A percentile compares a stretch with the other conserved stretches of the same genome.
These are phyloP conservation scores for Lasiodiplodia sp. DNA, from an alignment of 2,329 filamentous ascomycete species.

Conservation along the genomic window DNA sequence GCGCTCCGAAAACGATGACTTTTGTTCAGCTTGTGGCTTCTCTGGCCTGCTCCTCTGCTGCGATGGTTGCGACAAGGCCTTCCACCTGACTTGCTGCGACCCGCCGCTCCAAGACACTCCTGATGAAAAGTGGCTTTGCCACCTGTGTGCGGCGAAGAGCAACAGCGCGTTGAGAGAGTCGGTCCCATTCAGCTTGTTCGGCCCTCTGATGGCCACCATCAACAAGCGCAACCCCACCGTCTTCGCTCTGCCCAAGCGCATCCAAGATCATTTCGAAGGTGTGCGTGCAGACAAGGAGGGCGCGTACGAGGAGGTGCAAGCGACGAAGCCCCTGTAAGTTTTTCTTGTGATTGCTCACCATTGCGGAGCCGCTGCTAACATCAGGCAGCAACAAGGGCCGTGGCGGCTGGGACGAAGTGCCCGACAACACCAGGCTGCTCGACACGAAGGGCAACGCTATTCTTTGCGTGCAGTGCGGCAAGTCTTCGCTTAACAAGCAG, in stretches of 20 bases:
- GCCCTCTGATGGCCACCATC: slow-evolving; percentile 68
- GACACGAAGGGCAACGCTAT: slow-evolving; percentile 76
- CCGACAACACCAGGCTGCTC: slow-evolving; percentile 67
- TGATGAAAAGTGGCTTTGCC: slow-evolving; percentile 75
- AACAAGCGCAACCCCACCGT: slow-evolving; percentile 74
- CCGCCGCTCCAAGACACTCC: slow-evolving; percentile 67
- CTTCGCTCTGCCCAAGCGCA: slow-evolving; percentile 71
- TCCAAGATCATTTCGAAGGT: slow-evolving; percentile 80
- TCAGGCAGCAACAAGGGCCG: slow-evolving; percentile 46
- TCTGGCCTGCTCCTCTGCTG: slow-evolving; percentile 90
- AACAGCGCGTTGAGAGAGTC: slow-evolving; percentile 51
- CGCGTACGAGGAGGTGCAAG: slow-evolving; percentile 73
- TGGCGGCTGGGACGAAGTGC: slow-evolving; percentile 49
- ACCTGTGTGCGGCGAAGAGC: slow-evolving; percentile 65
- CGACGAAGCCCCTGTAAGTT: slow-evolving; percentile 33
- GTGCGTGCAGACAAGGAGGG: slow-evolving; percentile 79
- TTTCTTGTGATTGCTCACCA: slow-evolving; percentile 20
- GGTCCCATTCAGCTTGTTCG: slow-evolving; percentile 60
- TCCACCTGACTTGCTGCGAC: slow-evolving; percentile 88
- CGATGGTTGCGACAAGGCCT: slow-evolving; percentile 88
- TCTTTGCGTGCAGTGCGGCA: slow-evolving; percentile 78
- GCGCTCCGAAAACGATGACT: slow-evolving; percentile 78
- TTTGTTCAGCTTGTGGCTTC: slow-evolving; percentile 84
- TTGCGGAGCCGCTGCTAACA: slow-evolving; percentile 37
- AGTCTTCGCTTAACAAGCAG: slow-evolving; percentile 67